Base-by-base conservation (phyloP, 352 stramenopile species). In the Pythium biforme region DNA sequence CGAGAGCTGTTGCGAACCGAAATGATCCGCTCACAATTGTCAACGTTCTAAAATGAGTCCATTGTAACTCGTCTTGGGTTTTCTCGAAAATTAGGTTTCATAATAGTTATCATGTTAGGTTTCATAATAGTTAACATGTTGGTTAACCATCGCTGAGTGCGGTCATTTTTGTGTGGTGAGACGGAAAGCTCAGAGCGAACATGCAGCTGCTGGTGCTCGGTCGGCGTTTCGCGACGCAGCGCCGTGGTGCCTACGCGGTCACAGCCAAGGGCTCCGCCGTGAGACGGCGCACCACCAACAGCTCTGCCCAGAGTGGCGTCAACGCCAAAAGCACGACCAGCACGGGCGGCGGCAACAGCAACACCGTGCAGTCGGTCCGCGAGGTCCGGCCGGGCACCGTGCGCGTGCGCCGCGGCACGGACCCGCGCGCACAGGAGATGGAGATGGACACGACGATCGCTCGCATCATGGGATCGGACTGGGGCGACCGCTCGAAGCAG, bases 401-500 rank as follows among this genome's bases (percentile, higher is more conserved):
- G 23, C 64, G 64, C 19, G 46, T 72, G 17, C 64, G 64, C 26
- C 64, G 64, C 20, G 58, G 64, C 52, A 64, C 31, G 2, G 57
- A 67, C 29, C 58, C 58, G 12, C 37, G 41, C 15, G 64, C 64
- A 4, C 48, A 66, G 49, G 64, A 67, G 40, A 23, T 72, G 20
- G 64, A 72, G 40, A 72, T 72, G 64, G 64, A 72, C 49, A 67
- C 64, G 47, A 67, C 58, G 8, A 67, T 72, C 37, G 25, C 64
- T 47, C 64, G 64, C 39, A 67, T 72, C 37, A 72, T 79, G 48
- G 72, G 72, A 2, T 79, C 72, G 7, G 72, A 79, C 46, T 79
- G 72, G 72, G 72, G 57, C 33, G 72, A 79, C 43, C 72, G 72
- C n/a, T 62, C 69, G 39, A 71, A 69, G 48, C 72, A 79, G 55